Conservation (phyloP, 768 basidiomycete species). For the Saitozyma podzolica region DNA sequence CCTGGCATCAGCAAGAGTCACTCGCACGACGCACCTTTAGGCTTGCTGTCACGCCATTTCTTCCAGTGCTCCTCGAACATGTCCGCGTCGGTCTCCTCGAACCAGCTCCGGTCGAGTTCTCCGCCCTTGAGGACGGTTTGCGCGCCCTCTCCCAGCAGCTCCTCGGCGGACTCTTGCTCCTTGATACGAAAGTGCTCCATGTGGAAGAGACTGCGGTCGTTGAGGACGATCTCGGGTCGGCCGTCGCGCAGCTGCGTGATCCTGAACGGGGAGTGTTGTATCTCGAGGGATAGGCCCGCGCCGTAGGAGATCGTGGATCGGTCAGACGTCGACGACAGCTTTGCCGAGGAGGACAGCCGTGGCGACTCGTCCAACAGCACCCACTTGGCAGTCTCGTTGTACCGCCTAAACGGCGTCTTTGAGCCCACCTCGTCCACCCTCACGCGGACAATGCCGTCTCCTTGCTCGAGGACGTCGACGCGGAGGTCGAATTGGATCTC, state of each 20-base stretch:
- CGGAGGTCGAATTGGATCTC: constrained; percentile 78
- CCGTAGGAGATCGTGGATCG: constrained; percentile 62
- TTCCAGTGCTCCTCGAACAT: constrained; percentile 87
- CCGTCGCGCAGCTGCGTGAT: constrained; percentile 71
- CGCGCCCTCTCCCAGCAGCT: constrained; percentile 50
- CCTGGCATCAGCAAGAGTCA: constrained; percentile 58
- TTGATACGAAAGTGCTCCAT: constrained; percentile 91
- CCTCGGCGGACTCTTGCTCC: constrained; percentile 52
- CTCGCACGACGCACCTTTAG: constrained; percentile 69
- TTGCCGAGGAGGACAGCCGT: constrained; percentile 48
- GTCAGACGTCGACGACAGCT: constrained; percentile 50
- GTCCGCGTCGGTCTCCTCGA: constrained; percentile 82
- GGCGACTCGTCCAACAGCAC: constrained; percentile 74
- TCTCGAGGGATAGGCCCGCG: constrained; percentile 60
- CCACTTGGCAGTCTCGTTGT: constrained; percentile 91
- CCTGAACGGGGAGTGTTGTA: constrained; percentile 73
- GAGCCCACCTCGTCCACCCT: constrained; percentile 83
- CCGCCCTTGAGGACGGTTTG: constrained; percentile 57
- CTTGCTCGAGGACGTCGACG: constrained; percentile 69
- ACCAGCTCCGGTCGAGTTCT: constrained; percentile 61
- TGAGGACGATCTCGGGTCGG: constrained; percentile 81
- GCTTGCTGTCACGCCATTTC: constrained; percentile 88
- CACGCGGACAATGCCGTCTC: constrained; percentile 83
- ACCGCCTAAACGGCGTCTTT: constrained; percentile 68
- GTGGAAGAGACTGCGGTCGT: constrained; percentile 84